Conservation (phyloP, 805 yeast genomes). For the Barnettozyma salicaria region DNA sequence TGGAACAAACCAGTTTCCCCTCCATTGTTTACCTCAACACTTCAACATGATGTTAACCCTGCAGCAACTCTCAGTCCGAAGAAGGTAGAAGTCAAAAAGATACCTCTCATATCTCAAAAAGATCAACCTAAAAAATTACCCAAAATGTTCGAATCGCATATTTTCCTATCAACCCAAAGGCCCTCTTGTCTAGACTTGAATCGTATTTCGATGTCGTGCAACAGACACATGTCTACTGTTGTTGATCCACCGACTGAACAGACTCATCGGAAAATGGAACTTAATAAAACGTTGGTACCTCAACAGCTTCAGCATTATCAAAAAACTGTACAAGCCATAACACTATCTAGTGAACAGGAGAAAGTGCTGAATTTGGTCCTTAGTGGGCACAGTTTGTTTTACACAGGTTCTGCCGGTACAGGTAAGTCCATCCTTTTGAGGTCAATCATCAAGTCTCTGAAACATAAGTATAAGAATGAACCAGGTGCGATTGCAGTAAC, state of each 20-base stretch:
- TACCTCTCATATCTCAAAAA: background rate
- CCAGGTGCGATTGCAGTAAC: conserved; percentile 60
- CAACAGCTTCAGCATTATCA: conserved; percentile 8
- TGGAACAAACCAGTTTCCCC: background rate
- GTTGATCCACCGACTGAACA: conserved; percentile 2
- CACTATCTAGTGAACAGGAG: conserved; percentile 56
- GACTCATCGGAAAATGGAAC: conserved; percentile 1
- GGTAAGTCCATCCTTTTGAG: conserved; percentile 88
- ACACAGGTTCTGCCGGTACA: conserved; percentile 98
- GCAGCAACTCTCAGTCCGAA: background rate
- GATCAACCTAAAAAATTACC: background rate
- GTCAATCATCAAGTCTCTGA: conserved; percentile 51
- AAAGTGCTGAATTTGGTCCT: conserved; percentile 59
- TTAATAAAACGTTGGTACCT: background rate
- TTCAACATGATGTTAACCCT: background rate
- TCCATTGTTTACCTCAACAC: conserved; percentile 7
- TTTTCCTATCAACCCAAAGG: conserved; percentile 29
- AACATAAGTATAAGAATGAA: conserved; percentile 37
- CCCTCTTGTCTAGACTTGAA: conserved; percentile 11
- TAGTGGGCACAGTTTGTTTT: conserved; percentile 66
- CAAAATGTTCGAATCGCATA: conserved; percentile 10
- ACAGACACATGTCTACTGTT: conserved; percentile 4
- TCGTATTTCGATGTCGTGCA: too few species aligned
- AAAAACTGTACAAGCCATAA: conserved; percentile 27
- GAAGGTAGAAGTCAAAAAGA: background rate